phyloP scores from a whole-genome alignment of 1,284 basidiomycete species.

The Irpex lacteus region DNA sequence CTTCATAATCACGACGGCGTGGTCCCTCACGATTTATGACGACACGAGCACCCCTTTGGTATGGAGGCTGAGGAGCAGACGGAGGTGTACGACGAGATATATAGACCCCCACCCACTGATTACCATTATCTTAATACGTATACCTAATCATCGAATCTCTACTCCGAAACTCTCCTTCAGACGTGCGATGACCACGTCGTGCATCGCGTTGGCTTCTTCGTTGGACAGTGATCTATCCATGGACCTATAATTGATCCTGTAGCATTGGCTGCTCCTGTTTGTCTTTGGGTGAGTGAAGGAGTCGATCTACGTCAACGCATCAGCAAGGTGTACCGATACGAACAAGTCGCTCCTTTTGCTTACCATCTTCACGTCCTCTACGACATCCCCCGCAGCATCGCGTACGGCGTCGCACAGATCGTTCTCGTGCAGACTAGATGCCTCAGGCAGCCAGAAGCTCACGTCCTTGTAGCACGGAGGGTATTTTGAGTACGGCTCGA shows the following conservation, averaged over 20 bases:
- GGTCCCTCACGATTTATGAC: conserved; percentile 18
- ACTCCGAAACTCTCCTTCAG: background rate
- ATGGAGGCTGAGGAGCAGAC: conserved; percentile 10
- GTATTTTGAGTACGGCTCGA: conserved; percentile 88
- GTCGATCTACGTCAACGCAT: conserved; percentile 66
- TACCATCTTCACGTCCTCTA: conserved; percentile 88
- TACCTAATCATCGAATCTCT: conserved; percentile 24
- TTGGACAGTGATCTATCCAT: conserved; percentile 96
- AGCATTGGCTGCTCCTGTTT: conserved; percentile 77
- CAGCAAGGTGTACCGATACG: background rate
- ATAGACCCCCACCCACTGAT: background rate
- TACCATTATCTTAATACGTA: conserved; percentile 24
- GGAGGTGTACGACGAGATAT: conserved; percentile 8
- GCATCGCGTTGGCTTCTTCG: conserved; percentile 84
- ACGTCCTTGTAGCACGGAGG: conserved; percentile 89
- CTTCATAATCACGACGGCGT: conserved; percentile 33
- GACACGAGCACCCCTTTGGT: background rate
- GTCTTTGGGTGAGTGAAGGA: conserved; percentile 92
- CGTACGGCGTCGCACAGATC: conserved; percentile 96
- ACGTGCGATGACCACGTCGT: conserved; percentile 46
- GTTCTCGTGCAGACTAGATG: conserved; percentile 77
- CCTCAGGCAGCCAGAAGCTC: conserved; percentile 82
- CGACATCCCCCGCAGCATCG: conserved; percentile 88
- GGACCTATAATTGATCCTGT: conserved; percentile 91
- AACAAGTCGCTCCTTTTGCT: conserved; percentile 24